A percentile compares a stretch with the other conserved stretches of the same genome.
Evolutionary conservation across 345 rosid species (phyloP).

Genomic region (Raphanus raphanistrum): DNA sequence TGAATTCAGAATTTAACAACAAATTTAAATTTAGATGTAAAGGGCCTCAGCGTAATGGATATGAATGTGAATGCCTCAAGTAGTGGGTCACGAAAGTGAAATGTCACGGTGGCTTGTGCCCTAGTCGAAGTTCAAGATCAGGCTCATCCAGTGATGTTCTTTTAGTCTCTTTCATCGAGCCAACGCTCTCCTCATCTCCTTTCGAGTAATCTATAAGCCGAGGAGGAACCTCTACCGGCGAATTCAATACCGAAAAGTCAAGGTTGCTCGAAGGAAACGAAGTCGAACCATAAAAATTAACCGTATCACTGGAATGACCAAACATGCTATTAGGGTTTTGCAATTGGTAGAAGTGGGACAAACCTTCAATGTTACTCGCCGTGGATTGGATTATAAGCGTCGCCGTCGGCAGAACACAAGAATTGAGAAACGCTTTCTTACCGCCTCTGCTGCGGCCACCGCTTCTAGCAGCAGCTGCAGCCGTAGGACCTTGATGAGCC

Average conservation of each 20-base stretch:
- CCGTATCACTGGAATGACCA: slow-evolving; percentile 32
- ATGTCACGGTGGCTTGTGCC: slow-evolving; percentile 47
- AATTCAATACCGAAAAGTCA: slow-evolving; percentile 32
- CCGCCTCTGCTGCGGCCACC: slow-evolving; percentile 6
- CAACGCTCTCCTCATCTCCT: slow-evolving; percentile 32
- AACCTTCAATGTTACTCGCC: slow-evolving; percentile 41
- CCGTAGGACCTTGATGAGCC: slow-evolving; percentile 54
- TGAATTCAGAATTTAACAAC: slow-evolving; percentile 20
- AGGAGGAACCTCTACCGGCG: slow-evolving; percentile 35
- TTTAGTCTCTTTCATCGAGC: slow-evolving; percentile 32
- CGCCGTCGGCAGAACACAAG: slow-evolving; percentile 39
- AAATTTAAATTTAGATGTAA: slow-evolving; percentile 13
- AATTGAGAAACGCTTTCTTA: slow-evolving; percentile 26
- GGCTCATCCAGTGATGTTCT: slow-evolving; percentile 55
- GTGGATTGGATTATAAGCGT: slow-evolving; percentile 33
- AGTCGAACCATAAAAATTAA: slow-evolving; percentile 37
- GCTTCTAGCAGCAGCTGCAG: slow-evolving; percentile 15
- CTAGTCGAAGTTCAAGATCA: slow-evolving; percentile 92
- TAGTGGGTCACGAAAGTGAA: slow-evolving; percentile 29
- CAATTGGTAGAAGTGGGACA: slow-evolving; percentile 66
- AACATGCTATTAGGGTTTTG: slow-evolving; percentile 54
- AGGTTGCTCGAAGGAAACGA: slow-evolving; percentile 47
- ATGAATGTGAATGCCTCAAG: slow-evolving; percentile 12
- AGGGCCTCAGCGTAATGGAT: slow-evolving; percentile 31
- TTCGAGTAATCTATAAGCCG: slow-evolving; percentile 19